phyloP scores from a whole-genome alignment of 179 eudicot genomes.

The Carnegiea gigantea region DNA sequence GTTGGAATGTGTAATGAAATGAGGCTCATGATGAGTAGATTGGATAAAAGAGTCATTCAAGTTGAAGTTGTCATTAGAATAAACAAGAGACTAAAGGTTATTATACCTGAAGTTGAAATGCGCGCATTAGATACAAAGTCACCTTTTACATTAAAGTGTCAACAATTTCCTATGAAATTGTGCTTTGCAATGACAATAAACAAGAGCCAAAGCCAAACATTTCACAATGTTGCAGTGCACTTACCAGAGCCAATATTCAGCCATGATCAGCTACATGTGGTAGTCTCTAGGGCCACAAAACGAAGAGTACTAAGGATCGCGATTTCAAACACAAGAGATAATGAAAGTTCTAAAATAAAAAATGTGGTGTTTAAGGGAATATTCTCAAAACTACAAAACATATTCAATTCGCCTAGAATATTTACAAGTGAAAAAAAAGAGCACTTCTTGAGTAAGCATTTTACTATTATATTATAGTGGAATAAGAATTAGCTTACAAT shows the following conservation, averaged over 20 bases:
- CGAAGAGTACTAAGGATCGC: neutral
- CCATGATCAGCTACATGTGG: neutral
- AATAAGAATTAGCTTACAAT: neutral
- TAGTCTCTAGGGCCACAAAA: neutral
- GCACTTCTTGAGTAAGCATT: too few relatives aligned
- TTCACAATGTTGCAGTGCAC: neutral
- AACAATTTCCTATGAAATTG: neutral
- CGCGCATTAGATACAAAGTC: neutral
- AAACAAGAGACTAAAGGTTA: neutral
- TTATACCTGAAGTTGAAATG: neutral
- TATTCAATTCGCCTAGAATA: neutral
- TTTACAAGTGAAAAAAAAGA: too few relatives aligned
- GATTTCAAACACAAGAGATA: too few relatives aligned
- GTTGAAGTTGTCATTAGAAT: neutral
- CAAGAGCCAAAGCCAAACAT: slow-evolving; percentile 11
- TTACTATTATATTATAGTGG: too few relatives aligned
- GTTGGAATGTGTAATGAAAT: neutral
- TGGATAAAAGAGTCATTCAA: neutral
- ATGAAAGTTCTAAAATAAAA: too few relatives aligned
- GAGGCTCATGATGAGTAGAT: neutral
- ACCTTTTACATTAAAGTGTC: neutral
- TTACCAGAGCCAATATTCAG: neutral
- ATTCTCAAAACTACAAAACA: neutral
- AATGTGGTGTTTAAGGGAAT: neutral
- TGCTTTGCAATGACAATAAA: slow-evolving; percentile 13